These are phyloP conservation scores for Aspergillus fumigatus DNA, from an alignment of 2,329 filamentous ascomycete genomes.

Conservation along the genomic window DNA sequence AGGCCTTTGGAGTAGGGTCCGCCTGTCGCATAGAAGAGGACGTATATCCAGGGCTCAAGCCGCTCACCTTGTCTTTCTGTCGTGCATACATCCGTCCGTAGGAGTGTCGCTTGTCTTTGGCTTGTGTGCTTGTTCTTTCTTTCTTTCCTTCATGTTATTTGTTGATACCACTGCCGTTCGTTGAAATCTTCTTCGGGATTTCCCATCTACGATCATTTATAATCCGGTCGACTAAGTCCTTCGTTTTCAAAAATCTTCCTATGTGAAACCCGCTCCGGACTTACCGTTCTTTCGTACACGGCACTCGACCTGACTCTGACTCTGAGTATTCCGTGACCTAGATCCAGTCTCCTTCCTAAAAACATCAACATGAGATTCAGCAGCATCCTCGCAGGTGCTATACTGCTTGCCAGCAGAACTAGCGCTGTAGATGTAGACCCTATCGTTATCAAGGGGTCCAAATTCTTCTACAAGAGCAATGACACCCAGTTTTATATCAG, in stretches of 20 bases:
- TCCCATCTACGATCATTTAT: not conserved
- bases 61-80: not conserved
- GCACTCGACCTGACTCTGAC: too few species aligned
- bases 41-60: not conserved
- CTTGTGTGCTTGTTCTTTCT: not conserved
- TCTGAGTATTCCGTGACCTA: not conserved
- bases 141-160: not conserved
- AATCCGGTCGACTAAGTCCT: not conserved
- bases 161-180: not conserved
- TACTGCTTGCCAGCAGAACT: slow-evolving; percentile 44
- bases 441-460: slow-evolving; percentile 65
- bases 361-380: slow-evolving; percentile 48
- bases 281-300: not conserved
- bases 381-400: slow-evolving; percentile 44
- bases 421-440: slow-evolving; percentile 53
- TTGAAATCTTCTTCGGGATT: not conserved
- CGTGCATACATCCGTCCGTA: not conserved
- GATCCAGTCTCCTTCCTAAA: not conserved
- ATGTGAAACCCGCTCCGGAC: not conserved
- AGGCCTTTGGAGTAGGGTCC: not conserved
- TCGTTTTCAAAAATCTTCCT: not conserved
- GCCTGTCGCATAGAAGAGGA: not conserved
- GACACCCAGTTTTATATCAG: slow-evolving; percentile 77
- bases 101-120: not conserved
- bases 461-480: slow-evolving; percentile 82